These are phyloP conservation scores for Microcyclospora pomicola DNA, from an alignment of 2,329 filamentous ascomycete species.

Conservation along the genomic window DNA sequence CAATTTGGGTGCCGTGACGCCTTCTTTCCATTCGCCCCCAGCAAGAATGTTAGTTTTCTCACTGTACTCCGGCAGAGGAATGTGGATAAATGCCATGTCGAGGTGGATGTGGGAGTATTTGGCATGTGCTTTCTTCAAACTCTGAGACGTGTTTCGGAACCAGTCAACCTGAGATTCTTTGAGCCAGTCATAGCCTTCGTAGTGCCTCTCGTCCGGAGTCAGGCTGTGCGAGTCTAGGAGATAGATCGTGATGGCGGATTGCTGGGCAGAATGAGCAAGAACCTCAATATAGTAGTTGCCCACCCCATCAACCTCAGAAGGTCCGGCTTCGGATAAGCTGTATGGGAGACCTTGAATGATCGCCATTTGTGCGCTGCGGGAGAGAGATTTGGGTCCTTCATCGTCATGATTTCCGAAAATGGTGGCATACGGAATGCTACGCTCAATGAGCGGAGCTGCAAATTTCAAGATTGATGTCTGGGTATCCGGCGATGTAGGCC, in stretches of 20 bases:
- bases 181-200: constrained; percentile 92
- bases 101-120: constrained; percentile 89
- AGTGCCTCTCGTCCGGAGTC: constrained; percentile 76
- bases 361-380: constrained; percentile 66
- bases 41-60: constrained; percentile 41
- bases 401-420: constrained; percentile 99
- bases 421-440: constrained; percentile 79
- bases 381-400: constrained; percentile 50
- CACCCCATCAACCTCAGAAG: constrained; percentile 71
- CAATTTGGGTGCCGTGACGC: constrained; percentile 72
- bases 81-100: constrained; percentile 95
- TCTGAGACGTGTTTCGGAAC: constrained; percentile 68
- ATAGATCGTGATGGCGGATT: constrained; percentile 90
- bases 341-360: constrained; percentile 78
- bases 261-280: constrained; percentile 61
- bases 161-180: constrained; percentile 89
- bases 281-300: constrained; percentile 94
- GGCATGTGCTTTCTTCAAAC: constrained; percentile 50
- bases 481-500: constrained; percentile 78
- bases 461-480: constrained; percentile 93
- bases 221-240: constrained; percentile 87
- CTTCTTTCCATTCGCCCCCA: constrained; percentile 65
- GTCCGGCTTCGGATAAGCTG: constrained; percentile 73
- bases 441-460: constrained; percentile 67
- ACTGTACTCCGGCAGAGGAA: constrained; percentile 81